These are phyloP conservation scores for Ascoidea asiatica DNA, from an alignment of 805 yeast species.

Conservation along the genomic window DNA sequence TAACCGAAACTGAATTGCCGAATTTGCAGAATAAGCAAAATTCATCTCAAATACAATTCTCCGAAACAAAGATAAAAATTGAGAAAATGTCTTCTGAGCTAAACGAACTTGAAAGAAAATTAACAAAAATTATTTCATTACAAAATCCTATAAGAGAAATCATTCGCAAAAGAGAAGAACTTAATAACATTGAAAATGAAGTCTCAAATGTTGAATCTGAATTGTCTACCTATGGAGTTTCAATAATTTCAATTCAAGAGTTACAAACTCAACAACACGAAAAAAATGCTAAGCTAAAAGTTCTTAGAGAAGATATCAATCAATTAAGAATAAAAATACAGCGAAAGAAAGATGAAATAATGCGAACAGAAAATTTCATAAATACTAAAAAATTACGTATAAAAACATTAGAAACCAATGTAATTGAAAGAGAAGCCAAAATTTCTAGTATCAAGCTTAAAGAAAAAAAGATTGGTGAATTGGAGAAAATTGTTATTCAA, in stretches of 20 bases:
- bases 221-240: constrained; percentile 23
- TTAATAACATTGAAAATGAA: constrained; percentile 15
- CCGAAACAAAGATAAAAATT: constrained; percentile 16
- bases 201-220: constrained; percentile 19
- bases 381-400: constrained; percentile 41
- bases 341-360: constrained; percentile 25
- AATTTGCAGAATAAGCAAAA: constrained; percentile 8
- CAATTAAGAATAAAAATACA: constrained; percentile 29
- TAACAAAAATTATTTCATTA: constrained; percentile 22
- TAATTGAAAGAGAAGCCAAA: constrained; percentile 31
- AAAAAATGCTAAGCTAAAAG: constrained; percentile 25
- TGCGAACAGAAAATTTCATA: constrained; percentile 31
- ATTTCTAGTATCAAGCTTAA: constrained; percentile 24
- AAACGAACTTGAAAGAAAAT: constrained; percentile 15
- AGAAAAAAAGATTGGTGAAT: constrained; percentile 15
- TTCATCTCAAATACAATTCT: constrained; percentile 10
- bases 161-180: constrained; percentile 19
- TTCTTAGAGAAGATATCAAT: constrained; percentile 21
- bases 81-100: constrained; percentile 21
- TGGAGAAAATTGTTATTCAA: constrained; percentile 10
- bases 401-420: constrained; percentile 36
- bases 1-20: constrained; percentile 4
- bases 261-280: constrained; percentile 29
- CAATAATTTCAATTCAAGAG: constrained; percentile 26
- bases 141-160: constrained; percentile 20